Conservation (phyloP, 768 basidiomycete genomes). For the Pleurotus eryngii region DNA sequence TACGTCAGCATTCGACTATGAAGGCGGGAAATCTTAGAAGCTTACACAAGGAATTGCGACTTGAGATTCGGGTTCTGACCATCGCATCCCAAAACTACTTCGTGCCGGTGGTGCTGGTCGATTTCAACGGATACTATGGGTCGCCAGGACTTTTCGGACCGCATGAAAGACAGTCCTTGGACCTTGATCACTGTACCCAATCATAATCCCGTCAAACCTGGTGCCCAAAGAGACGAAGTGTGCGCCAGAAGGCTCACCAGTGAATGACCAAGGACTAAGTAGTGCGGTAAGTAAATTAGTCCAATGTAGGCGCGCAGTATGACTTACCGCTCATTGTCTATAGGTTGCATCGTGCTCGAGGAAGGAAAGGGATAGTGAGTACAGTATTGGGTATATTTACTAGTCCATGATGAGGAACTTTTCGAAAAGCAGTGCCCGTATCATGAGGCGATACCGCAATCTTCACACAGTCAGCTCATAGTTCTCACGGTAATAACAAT, state of each 20-base stretch:
- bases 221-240: too few species aligned
- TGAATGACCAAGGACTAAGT: slow-evolving; percentile 2
- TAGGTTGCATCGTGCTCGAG: too few species aligned
- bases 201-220: too few species aligned
- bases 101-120: slow-evolving; percentile 48
- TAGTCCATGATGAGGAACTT: too few species aligned
- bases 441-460: not conserved
- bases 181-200: slow-evolving; percentile 32
- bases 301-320: too few species aligned
- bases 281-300: not conserved
- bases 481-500: not conserved
- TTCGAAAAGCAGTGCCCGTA: not conserved
- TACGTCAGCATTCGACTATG: not conserved
- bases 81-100: slow-evolving; percentile 59
- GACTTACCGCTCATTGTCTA: too few species aligned
- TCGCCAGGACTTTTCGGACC: slow-evolving; percentile 63
- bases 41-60: slow-evolving; percentile 50
- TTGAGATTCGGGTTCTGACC: slow-evolving; percentile 71
- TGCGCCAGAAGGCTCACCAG: not conserved
- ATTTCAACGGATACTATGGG: slow-evolving; percentile 60
- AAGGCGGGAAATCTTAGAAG: slow-evolving; percentile 3
- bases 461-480: too few species aligned
- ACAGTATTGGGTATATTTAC: too few species aligned
- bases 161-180: slow-evolving; percentile 44
- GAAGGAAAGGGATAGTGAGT: too few species aligned